phyloP scores from a whole-genome alignment of 1,139 yeast genomes.

The Saccharomycopsis crataegensis region DNA sequence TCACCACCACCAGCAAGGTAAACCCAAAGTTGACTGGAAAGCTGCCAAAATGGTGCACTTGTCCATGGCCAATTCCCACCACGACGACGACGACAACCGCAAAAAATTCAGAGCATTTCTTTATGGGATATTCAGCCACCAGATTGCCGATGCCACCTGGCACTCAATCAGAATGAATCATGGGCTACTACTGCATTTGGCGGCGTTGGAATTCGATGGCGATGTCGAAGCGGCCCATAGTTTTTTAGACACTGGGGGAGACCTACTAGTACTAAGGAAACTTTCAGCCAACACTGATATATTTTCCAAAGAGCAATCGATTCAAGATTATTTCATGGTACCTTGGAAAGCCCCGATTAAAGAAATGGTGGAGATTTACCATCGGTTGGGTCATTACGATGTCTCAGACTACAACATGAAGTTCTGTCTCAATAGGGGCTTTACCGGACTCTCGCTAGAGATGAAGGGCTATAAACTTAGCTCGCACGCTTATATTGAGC shows the following conservation, averaged over 20 bases:
- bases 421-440: slow-evolving; percentile 45
- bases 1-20: slow-evolving; percentile 22
- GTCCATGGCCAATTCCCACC: slow-evolving; percentile 21
- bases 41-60: not conserved
- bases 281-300: slow-evolving; percentile 26
- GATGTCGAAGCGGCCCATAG: slow-evolving; percentile 40
- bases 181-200: slow-evolving; percentile 42
- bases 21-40: not conserved
- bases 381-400: slow-evolving; percentile 29
- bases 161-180: slow-evolving; percentile 47
- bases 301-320: not conserved
- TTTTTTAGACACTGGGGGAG: slow-evolving; percentile 52
- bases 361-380: slow-evolving; percentile 33
- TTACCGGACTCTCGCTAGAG: slow-evolving; percentile 40
- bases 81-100: not conserved
- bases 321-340: slow-evolving; percentile 26
- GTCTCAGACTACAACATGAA: slow-evolving; percentile 27
- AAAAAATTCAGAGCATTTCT: slow-evolving; percentile 39
- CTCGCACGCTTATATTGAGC: slow-evolving; percentile 27
- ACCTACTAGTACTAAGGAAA: slow-evolving; percentile 38
- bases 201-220: slow-evolving; percentile 43
- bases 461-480: slow-evolving; percentile 28
- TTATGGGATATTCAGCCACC: slow-evolving; percentile 49
- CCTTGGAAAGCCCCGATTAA: slow-evolving; percentile 40
- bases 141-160: slow-evolving; percentile 55